A percentile compares a stretch with the other conserved stretches of the same genome.
Evolutionary conservation across 371 early-diverging fungal species (phyloP).

Genomic region (Mortierella sp.): DNA sequence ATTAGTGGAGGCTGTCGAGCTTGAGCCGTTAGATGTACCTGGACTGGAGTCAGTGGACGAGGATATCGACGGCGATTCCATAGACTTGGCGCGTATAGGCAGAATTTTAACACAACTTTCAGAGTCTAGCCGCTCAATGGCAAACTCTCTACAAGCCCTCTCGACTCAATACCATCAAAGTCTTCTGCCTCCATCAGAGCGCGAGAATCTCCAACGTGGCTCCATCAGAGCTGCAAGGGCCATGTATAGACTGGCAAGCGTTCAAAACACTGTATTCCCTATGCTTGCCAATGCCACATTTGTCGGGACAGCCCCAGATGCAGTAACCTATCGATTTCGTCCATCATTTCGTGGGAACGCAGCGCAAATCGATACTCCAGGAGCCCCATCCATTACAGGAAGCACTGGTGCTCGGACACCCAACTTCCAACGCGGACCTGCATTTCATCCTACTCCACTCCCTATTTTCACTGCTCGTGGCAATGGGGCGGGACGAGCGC

Average conservation of each 20-base stretch:
- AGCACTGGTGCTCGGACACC: slow-evolving; percentile 5
- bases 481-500: slow-evolving; percentile 8
- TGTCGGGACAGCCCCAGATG: slow-evolving; percentile 35
- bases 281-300: slow-evolving; percentile 55
- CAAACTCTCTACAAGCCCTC: slow-evolving; percentile 33
- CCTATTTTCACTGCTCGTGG: slow-evolving; percentile 14
- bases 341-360: slow-evolving; percentile 16
- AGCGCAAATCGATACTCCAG: neutral
- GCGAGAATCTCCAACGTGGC: slow-evolving; percentile 25
- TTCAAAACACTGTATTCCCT: slow-evolving; percentile 55
- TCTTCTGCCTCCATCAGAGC: slow-evolving; percentile 21
- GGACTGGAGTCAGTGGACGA: slow-evolving; percentile 30
- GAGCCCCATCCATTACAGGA: neutral
- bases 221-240: slow-evolving; percentile 51
- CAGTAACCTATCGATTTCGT: slow-evolving; percentile 38
- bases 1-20: slow-evolving; percentile 35
- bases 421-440: slow-evolving; percentile 1
- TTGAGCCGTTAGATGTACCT: slow-evolving; percentile 48
- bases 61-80: slow-evolving; percentile 44
- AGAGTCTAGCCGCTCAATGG: slow-evolving; percentile 45
- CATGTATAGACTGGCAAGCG: slow-evolving; percentile 53
- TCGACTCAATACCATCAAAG: slow-evolving; percentile 32
- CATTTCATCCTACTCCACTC: slow-evolving; percentile 15
- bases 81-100: slow-evolving; percentile 35
- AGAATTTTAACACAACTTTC: slow-evolving; percentile 40